Conservation (phyloP, 169 alveolate species). For the Plasmodium sp. region DNA sequence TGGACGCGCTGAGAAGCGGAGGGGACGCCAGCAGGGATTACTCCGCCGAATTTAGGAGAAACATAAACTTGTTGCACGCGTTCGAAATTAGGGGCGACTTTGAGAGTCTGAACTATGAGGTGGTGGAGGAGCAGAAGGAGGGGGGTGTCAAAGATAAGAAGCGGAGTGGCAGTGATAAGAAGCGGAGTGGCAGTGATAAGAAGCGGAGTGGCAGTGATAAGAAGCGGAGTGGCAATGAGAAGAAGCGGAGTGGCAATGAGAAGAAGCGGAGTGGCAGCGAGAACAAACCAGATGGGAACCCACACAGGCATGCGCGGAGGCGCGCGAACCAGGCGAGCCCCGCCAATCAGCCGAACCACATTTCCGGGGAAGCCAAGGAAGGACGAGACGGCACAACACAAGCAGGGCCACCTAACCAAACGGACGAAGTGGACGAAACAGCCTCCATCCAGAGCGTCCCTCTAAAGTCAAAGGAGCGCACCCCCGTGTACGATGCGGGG, state of each 20-base stretch:
- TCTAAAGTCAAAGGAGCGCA: neutral
- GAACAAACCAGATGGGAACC: neutral
- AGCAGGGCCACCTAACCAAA: neutral
- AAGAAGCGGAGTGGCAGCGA: neutral
- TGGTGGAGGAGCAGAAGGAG: neutral
- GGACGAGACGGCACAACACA: neutral
- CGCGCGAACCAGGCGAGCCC: neutral
- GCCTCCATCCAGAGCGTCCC: neutral
- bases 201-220: neutral
- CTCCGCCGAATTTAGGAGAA: neutral
- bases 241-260: neutral
- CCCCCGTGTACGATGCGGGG: neutral
- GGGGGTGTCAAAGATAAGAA: neutral
- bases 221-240: neutral
- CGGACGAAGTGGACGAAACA: neutral
- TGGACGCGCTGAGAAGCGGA: neutral
- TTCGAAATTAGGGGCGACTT: slow-evolving; percentile 7
- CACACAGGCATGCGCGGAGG: neutral
- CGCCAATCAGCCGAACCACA: neutral
- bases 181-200: neutral
- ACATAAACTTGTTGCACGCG: slow-evolving; percentile 15
- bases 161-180: neutral
- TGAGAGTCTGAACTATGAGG: neutral
- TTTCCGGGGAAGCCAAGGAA: neutral
- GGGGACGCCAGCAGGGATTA: neutral